These are phyloP conservation scores for Coccomyxa sp. DNA, from an alignment of 139 green algal species.

Conservation along the genomic window DNA sequence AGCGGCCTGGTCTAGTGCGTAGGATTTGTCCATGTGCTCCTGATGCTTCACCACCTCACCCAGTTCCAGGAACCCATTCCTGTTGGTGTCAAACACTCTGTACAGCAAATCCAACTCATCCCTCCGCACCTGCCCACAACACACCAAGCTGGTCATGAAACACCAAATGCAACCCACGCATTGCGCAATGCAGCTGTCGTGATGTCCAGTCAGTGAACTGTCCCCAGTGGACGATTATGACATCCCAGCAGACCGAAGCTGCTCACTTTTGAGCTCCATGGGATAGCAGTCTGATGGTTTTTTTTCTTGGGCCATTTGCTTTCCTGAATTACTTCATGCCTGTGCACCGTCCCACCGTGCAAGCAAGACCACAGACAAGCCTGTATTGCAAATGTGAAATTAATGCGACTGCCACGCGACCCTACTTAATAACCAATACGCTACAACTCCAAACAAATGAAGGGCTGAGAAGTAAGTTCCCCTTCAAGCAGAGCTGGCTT, in stretches of 20 bases:
- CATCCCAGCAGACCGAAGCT: not conserved
- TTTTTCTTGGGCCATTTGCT: no score
- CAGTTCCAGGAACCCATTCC: conserved; percentile 7
- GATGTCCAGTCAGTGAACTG: not conserved
- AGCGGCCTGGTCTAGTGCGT: no score
- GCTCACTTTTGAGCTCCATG: not conserved
- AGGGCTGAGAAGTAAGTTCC: not conserved
- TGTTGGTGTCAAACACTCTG: conserved; percentile 30
- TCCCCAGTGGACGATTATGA: not conserved
- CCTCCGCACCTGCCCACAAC: not conserved
- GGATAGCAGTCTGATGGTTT: not conserved
- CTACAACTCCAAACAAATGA: no score
- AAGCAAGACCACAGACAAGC: no score
- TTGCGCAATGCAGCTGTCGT: not conserved
- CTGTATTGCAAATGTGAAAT: no score
- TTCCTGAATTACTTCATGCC: no score
- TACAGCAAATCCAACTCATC: conserved; percentile 43
- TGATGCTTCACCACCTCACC: not conserved
- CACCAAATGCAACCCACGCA: not conserved
- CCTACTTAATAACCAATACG: no score
- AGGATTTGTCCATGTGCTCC: not conserved
- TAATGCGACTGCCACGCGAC: no score
- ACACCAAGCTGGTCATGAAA: not conserved
- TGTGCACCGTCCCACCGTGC: no score
- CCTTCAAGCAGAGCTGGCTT: not conserved